phyloP scores from a whole-genome alignment of 306 rosid species.

The Quercus aquifolioides region DNA sequence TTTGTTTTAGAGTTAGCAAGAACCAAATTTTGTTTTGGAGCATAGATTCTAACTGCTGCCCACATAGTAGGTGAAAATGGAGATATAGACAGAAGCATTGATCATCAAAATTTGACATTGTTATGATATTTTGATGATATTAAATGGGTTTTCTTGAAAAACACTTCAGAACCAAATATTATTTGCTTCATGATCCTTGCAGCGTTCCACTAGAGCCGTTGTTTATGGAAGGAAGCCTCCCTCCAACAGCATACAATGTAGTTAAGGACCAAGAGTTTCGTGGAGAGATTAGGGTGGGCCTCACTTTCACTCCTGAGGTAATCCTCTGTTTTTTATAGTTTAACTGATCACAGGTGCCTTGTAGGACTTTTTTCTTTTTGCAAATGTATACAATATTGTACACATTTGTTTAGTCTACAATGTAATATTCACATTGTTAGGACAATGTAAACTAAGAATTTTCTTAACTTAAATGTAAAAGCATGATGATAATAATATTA shows the following conservation, averaged over 20 bases:
- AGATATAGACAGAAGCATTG: neutral
- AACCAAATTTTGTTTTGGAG: neutral
- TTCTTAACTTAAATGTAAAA: neutral
- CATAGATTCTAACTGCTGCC: neutral
- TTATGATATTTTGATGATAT: neutral
- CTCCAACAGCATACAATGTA: slow-evolving; percentile 52
- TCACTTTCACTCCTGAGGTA: slow-evolving; percentile 49
- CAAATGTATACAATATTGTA: no score
- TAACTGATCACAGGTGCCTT: neutral
- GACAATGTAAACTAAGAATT: no score
- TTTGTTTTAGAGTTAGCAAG: neutral
- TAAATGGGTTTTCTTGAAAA: neutral
- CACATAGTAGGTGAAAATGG: neutral
- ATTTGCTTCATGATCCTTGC: slow-evolving; percentile 2
- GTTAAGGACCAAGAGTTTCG: slow-evolving; percentile 51
- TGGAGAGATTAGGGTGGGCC: slow-evolving; percentile 57
- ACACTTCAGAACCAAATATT: neutral
- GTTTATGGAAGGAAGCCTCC: slow-evolving; percentile 49
- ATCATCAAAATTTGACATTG: neutral
- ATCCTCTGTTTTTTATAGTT: neutral
- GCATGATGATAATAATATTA: neutral
- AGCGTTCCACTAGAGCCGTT: slow-evolving; percentile 55
- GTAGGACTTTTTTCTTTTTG: no score
- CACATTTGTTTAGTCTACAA: no score
- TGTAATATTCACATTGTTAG: no score